Evolutionary conservation across 805 yeast species (phyloP), one percentile per base, ranked within the genome.

Genomic region (Saccharomycopsis oosterbeekiorum): DNA sequence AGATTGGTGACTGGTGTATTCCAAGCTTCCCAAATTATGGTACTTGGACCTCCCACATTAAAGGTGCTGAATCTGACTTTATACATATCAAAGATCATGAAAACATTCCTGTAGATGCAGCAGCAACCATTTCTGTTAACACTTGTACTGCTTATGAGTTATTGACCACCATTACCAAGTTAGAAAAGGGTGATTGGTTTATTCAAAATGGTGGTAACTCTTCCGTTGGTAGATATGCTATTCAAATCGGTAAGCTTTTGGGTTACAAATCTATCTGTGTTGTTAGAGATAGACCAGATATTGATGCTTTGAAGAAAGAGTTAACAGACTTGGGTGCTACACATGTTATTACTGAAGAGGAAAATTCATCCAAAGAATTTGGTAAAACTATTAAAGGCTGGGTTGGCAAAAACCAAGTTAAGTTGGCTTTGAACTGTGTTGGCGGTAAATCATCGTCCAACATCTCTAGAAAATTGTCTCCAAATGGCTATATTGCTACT

Each of bases 191-290:
- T 50, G 92, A 92, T 71, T 94, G 97, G 96, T 82, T 94, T 65
- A 84, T 94, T 64, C 98, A 94, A 75, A 94, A 93, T 69, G 99
- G 97, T 39, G 98, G 97, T 41, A 94, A 90, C 66, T 89, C 97
- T 8, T 96, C 94, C 36, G 99, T 94, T 11, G 97, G 97, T 5
- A 84, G 90, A 67, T 85, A 88, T 67, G 98, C 96, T 8, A 80
- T 90, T 57, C 99, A 94, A 73, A 82, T 94, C 59, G 97, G 89
- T 37, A 82, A 83, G 65, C 76, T 84, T 36, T 78, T 86, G 71
- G 97, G 96, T 1, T 73, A 85, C 70, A 89, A 90, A 68, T 89
- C 96, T 11, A 80, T 94, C 66, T 85, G 89, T 64, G 94, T 94
- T 55, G 87, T 94, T 58, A 84, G 99, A 72, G 89, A 89, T 69